Percentiles rank a stretch among this genome's conserved stretches.
phyloP scores from a whole-genome alignment of 225 moss, liverwort and hornwort genomes.

The Pseudoscleropodium purum region DNA sequence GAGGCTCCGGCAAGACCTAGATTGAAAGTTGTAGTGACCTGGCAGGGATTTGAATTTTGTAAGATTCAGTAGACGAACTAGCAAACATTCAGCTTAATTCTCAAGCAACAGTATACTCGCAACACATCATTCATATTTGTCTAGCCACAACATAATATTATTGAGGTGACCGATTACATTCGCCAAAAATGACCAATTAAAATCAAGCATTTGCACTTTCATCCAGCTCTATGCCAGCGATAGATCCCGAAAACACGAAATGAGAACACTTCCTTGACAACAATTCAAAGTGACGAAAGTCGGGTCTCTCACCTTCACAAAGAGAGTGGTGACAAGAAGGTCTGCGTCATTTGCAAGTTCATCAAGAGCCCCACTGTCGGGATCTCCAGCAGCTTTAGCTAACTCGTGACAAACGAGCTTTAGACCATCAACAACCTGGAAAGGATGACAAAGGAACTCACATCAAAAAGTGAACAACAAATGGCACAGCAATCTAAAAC shows the following conservation, averaged over 20 bases:
- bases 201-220: neutral
- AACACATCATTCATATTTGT: neutral
- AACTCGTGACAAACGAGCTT: slow-evolving; percentile 94
- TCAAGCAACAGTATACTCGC: neutral
- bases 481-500: neutral
- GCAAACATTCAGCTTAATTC: neutral
- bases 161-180: neutral
- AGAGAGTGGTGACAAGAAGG: slow-evolving; percentile 80
- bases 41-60: neutral
- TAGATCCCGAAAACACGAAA: neutral
- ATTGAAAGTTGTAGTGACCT: slow-evolving; percentile 83
- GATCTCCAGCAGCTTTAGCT: slow-evolving; percentile 80
- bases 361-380: slow-evolving; percentile 74
- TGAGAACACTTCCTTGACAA: neutral
- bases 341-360: slow-evolving; percentile 81
- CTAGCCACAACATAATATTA: neutral
- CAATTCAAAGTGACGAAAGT: neutral
- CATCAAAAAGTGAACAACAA: neutral
- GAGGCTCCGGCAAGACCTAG: slow-evolving; percentile 87
- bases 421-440: slow-evolving; percentile 83
- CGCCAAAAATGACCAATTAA: neutral
- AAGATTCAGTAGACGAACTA: neutral
- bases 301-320: slow-evolving; percentile 48
- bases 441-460: neutral
- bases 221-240: neutral